A percentile compares a stretch with the other conserved stretches of the same genome.
These are phyloP conservation scores for Drechslerella stenobrocha DNA, from an alignment of 2,329 filamentous ascomycete genomes.

Conservation along the genomic window DNA sequence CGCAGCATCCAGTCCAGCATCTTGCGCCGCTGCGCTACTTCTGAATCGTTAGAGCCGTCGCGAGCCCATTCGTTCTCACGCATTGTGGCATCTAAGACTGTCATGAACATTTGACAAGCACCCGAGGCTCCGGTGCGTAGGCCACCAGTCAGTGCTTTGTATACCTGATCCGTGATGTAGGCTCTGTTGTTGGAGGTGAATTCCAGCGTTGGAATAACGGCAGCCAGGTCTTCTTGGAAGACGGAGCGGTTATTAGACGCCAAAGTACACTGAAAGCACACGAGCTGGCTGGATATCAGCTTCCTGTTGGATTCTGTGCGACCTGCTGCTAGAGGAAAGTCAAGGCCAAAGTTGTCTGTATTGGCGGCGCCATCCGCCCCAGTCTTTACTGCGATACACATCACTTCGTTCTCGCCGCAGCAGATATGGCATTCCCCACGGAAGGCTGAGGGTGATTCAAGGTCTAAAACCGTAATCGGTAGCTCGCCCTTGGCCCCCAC, in stretches of 20 bases:
- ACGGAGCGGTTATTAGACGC: constrained; percentile 52
- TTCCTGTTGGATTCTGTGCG: constrained; percentile 51
- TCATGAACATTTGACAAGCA: constrained; percentile 54
- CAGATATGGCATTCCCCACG: constrained; percentile 54
- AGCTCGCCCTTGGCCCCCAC: constrained; percentile 37
- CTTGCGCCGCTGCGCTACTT: constrained; percentile 33
- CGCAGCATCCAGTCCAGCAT: constrained; percentile 54
- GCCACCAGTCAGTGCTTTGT: constrained; percentile 53
- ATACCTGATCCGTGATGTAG: constrained; percentile 55
- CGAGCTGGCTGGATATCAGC: constrained; percentile 54
- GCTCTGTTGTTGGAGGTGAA: constrained; percentile 54
- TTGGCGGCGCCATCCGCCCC: constrained; percentile 52
- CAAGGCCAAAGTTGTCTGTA: constrained; percentile 55
- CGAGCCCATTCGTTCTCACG: constrained; percentile 53
- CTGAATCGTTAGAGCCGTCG: constrained; percentile 19
- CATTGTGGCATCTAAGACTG: constrained; percentile 53
- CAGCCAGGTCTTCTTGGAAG: constrained; percentile 53
- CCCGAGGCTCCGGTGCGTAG: constrained; percentile 54
- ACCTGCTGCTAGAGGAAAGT: constrained; percentile 55
- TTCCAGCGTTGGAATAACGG: constrained; percentile 53
- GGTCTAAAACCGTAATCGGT: constrained; percentile 52
- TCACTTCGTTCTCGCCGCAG: constrained; percentile 54
- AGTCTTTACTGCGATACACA: constrained; percentile 54
- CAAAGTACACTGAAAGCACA: constrained; percentile 55
- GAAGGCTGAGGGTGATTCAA: constrained; percentile 52